Evolutionary conservation across 2,329 filamentous ascomycete genomes (phyloP), one percentile per base, ranked within the genome.

Genomic region (Pseudogymnoascus sp.): DNA sequence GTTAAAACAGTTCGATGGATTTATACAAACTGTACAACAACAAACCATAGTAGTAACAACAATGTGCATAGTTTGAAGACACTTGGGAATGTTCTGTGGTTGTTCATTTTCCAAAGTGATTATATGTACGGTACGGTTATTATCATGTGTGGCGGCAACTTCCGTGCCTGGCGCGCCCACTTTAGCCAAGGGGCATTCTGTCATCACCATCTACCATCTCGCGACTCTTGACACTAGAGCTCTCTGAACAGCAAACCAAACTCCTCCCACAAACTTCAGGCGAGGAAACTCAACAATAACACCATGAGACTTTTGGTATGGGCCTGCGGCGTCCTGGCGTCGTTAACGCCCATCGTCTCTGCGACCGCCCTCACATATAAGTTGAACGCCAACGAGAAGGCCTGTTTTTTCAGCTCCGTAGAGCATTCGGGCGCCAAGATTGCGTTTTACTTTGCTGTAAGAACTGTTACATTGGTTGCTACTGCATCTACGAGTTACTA

Each of bases 391-490:
- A 90, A 96, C 79, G 95, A 97, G 82, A 92, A 90, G 78, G 91
- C 95, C 65, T 99, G 95, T 81, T 99, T 99, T 85, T 97, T 90
- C 76, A 85, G 90, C 63, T 80, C 86, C 69, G 88, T 93, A 63
- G 86, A 92, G 68, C 85, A 89, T 74, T 83, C 85, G 75, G 88
- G 88, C 70, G 86, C 90, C 72, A 99, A 99, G 84, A 82, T 99
- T 69, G 93, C 95, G 60, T 99, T 99, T 75, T 99, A 99, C 81
- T 99, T 99, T 78, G 96, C 95, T 65, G 95, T 99, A 80, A 69
- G 88, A 79, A 40, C 18, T 23, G 49, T 1, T 37, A 25, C 36
- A 8, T 34, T 5, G 28, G 16, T 36, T 18, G 28, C 14, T 21
- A 56, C 14, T 14, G 12, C 31, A 23, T 63, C 16, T 64, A 5